Percentiles rank a stretch among this genome's conserved stretches.
These are phyloP conservation scores for Aspergillus neoniger DNA, from an alignment of 2,329 filamentous ascomycete genomes.

Conservation along the genomic window DNA sequence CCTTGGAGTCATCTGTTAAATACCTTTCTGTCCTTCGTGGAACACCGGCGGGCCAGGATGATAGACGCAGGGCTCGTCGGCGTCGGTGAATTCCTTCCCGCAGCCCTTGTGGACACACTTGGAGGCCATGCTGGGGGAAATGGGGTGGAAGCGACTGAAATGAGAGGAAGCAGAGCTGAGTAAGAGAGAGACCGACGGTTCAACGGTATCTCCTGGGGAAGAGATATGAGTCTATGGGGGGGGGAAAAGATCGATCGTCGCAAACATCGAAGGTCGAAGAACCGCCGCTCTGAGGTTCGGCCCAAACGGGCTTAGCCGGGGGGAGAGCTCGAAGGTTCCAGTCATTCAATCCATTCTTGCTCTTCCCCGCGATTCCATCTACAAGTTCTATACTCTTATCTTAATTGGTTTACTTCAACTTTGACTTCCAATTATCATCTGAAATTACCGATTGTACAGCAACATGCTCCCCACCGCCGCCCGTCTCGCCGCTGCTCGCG, in stretches of 20 bases:
- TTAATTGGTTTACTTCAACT: background rate
- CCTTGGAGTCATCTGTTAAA: conserved; percentile 27
- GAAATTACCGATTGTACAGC: no score
- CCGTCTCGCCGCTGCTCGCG: conserved; percentile 39
- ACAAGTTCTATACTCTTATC: background rate
- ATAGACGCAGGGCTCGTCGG: conserved; percentile 82
- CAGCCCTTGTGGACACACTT: conserved; percentile 98
- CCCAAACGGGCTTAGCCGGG: conserved; percentile 38
- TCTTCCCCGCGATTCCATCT: conserved; percentile 1
- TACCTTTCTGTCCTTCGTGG: conserved; percentile 98
- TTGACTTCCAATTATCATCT: background rate
- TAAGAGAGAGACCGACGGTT: background rate
- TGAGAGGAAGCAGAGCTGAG: background rate
- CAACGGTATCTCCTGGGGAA: background rate
- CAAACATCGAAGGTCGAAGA: conserved; percentile 11
- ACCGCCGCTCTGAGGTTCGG: conserved; percentile 13
- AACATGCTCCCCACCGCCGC: conserved; percentile 34
- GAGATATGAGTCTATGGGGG: background rate
- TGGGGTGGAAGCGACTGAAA: background rate
- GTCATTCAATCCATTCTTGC: conserved; percentile 15
- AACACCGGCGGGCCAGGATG: conserved; percentile 93
- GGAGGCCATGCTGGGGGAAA: conserved; percentile 33
- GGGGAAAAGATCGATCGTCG: conserved; percentile 10
- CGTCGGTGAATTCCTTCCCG: conserved; percentile 80
- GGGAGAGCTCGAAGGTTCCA: conserved; percentile 46